Conservation (phyloP, 495 filamentous ascomycete genomes). For the Aspergillus sclerotioniger region DNA sequence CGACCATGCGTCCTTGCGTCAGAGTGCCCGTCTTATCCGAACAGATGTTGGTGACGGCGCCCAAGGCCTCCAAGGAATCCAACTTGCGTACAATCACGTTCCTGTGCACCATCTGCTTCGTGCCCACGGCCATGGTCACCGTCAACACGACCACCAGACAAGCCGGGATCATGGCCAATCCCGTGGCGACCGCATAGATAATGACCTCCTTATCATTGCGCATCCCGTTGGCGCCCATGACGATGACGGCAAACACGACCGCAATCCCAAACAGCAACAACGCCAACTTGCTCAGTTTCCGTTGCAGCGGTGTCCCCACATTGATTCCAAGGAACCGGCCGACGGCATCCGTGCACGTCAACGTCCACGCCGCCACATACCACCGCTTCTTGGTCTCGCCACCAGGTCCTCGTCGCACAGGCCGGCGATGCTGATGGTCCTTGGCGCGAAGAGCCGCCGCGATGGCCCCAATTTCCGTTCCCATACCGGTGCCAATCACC, state of each 20-base stretch:
- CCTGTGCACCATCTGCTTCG: conserved; percentile 67
- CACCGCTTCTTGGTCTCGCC: conserved; percentile 61
- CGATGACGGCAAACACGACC: conserved; percentile 66
- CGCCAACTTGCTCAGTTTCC: conserved; percentile 68
- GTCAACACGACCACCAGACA: conserved; percentile 74
- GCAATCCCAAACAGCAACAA: conserved; percentile 67
- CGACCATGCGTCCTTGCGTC: conserved; percentile 75
- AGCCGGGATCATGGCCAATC: conserved; percentile 69
- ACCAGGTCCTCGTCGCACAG: conserved; percentile 55
- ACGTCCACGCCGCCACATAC: conserved; percentile 66
- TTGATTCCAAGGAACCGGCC: conserved; percentile 70
- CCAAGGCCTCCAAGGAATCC: conserved; percentile 65
- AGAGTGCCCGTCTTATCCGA: conserved; percentile 73
- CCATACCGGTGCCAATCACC: conserved; percentile 69
- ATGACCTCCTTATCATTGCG: conserved; percentile 60
- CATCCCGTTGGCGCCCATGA: conserved; percentile 61
- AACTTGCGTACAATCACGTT: conserved; percentile 69
- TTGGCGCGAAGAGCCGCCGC: conserved; percentile 58
- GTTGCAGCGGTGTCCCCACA: conserved; percentile 66
- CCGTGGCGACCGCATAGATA: conserved; percentile 71
- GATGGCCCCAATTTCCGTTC: conserved; percentile 70
- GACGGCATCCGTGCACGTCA: conserved; percentile 63
- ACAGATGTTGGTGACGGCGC: conserved; percentile 69
- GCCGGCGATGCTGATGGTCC: conserved; percentile 39
- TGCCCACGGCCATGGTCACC: conserved; percentile 72